Evolutionary conservation across 306 rosid genomes (phyloP), one percentile per base, ranked within the genome.

Genomic region (Cicer chorassanicum): DNA sequence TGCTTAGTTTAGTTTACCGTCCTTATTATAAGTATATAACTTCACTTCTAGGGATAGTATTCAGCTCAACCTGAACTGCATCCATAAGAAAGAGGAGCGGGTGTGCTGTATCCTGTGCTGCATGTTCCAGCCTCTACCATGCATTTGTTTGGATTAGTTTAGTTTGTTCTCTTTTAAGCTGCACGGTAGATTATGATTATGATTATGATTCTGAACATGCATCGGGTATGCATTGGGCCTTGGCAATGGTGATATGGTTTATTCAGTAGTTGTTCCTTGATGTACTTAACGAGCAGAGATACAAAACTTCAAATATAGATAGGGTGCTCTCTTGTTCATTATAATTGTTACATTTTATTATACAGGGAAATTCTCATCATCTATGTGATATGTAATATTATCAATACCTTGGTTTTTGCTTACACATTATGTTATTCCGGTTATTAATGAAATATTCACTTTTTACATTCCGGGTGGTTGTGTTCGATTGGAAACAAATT

Each of bases 81-180:
- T 66, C 56, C 59, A 67, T 29, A 10, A 45, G 43, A 66, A 29
- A 54, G 38, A 14, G 61, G 16, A 19, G n/a, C 1, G 43, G 14
- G 65, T 40, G 41, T 18, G 60, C 68, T 45, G 40, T 46, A 60
- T 44, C 29, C 11, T 50, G 36, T 24, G 41, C 72, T 74, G 12
- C 72, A 50, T 29, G 72, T 60, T 68, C 72, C 59, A 6, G 45
- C 80, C 38, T 59, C 70, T 40, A 16, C 78, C 75, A 21, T 51
- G 36, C 60, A 54, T 51, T 61, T 68, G 43, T 60, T 38, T 81
- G 74, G 40, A 38, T 39, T 61, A 8, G 44, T 62, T 24, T 48
- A 13, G 6, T 76, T 42, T 6, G 9, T 19, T 41, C 49, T 21
- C 61, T 74, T 62, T 48, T 36, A 74, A 62, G 70, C 1, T 13